Conservation (phyloP, 345 rosid species). For the Reutealis trisperma region DNA sequence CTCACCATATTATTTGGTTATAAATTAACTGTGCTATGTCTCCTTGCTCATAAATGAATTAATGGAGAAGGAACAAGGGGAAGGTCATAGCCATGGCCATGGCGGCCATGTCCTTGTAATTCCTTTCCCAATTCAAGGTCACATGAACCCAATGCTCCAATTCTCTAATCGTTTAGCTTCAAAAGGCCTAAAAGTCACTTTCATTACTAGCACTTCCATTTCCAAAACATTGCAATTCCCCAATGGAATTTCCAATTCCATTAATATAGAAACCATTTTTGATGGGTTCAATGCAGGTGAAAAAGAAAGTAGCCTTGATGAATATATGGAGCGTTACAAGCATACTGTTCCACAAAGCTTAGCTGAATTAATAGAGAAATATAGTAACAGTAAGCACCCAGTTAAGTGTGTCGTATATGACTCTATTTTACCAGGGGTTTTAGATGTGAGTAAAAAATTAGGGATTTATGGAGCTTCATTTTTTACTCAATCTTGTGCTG, state of each 20-base stretch:
- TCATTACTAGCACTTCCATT: conserved; percentile 41
- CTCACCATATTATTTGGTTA: too few species aligned
- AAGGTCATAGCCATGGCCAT: not conserved
- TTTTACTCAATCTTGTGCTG: conserved; percentile 64
- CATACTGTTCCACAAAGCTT: conserved; percentile 44
- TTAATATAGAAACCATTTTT: conserved; percentile 11
- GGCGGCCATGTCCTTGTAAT: conserved; percentile 32
- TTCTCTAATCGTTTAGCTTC: conserved; percentile 47
- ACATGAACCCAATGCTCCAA: conserved; percentile 50
- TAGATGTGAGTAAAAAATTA: conserved; percentile 46
- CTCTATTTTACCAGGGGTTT: conserved; percentile 49
- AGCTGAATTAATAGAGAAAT: conserved; percentile 41
- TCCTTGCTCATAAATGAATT: not conserved
- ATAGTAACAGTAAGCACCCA: conserved; percentile 34
- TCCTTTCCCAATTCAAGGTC: conserved; percentile 50
- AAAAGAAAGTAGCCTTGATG: not conserved
- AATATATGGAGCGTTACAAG: conserved; percentile 13
- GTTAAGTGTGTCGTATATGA: conserved; percentile 58
- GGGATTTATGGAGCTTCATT: conserved; percentile 50
- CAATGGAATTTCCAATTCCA: not conserved
- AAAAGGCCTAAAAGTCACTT: conserved; percentile 42
- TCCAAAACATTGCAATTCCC: conserved; percentile 25
- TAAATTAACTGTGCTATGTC: not conserved
- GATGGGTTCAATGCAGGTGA: conserved; percentile 4
- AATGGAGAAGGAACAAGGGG: not conserved